A percentile compares a stretch with the other conserved stretches of the same genome.
These are phyloP conservation scores for Neurospora sp. DNA, from an alignment of 2,329 filamentous ascomycete genomes.

Conservation along the genomic window DNA sequence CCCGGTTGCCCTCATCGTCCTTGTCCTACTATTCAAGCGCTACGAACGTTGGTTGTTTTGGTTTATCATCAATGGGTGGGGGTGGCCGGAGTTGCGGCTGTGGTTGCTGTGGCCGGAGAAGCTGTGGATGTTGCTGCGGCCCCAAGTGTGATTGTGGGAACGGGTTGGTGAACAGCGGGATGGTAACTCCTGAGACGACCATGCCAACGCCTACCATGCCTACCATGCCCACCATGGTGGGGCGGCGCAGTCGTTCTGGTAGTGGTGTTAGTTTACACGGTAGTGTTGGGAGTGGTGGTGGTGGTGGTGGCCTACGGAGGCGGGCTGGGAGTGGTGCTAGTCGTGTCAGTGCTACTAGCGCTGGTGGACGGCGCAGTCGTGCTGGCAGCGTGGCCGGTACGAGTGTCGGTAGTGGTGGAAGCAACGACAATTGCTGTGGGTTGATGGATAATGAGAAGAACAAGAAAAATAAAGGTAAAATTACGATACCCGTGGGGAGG, in stretches of 20 bases:
- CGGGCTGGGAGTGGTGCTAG: neutral
- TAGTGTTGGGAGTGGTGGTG: neutral
- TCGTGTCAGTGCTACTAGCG: neutral
- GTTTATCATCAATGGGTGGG: neutral
- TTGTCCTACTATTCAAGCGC: neutral
- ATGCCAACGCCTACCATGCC: neutral
- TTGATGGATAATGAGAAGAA: neutral
- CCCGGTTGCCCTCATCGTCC: neutral
- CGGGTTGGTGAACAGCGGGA: neutral
- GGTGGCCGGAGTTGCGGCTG: neutral
- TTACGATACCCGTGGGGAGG: neutral
- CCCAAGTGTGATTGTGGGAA: neutral
- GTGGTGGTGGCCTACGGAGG: neutral
- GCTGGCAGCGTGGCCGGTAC: neutral
- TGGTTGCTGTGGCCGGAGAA: neutral
- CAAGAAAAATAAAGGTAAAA: neutral
- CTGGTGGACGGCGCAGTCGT: neutral
- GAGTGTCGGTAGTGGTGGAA: neutral
- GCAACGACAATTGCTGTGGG: neutral
- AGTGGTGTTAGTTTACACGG: neutral
- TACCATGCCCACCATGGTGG: neutral
- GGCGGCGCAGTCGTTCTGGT: slow-evolving; percentile 1
- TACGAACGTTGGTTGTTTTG: neutral
- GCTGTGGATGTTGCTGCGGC: neutral
- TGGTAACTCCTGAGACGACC: neutral